A percentile compares a stretch with the other conserved stretches of the same genome.
Evolutionary conservation across 768 basidiomycete genomes (phyloP).

Genomic region (Phaeotremella skinneri): DNA sequence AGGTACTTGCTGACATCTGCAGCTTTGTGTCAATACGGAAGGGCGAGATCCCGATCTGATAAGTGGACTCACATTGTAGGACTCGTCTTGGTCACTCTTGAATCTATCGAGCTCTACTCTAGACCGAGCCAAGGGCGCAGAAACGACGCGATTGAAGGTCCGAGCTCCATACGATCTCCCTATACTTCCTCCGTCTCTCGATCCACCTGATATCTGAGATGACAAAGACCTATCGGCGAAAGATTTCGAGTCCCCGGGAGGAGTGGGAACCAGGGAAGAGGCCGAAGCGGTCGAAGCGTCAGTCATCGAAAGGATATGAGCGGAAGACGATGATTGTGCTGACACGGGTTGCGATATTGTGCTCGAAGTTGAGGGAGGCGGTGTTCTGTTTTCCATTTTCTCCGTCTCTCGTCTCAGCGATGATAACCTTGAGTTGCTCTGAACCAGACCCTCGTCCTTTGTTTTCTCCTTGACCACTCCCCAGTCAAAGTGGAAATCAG

Average conservation of each 20-base stretch:
- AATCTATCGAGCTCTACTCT: not conserved
- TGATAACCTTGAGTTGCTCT: not conserved
- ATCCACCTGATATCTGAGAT: constrained; percentile 6
- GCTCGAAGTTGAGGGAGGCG: not conserved
- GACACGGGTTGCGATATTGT: constrained; percentile 6
- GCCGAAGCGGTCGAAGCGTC: constrained; percentile 36
- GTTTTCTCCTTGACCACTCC: constrained; percentile 22
- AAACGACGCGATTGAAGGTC: constrained; percentile 40
- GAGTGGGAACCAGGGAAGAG: constrained; percentile 33
- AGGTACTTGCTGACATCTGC: constrained; percentile 28
- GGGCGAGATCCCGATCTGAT: not conserved
- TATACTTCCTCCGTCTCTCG: constrained; percentile 10
- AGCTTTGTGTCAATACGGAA: not conserved
- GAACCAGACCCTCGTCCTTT: not conserved
- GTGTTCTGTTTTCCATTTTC: not conserved
- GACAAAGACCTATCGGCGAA: constrained; percentile 3
- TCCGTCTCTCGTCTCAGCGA: not conserved
- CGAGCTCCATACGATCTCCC: constrained; percentile 19
- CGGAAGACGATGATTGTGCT: constrained; percentile 34
- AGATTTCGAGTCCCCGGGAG: constrained; percentile 16
- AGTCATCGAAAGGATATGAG: constrained; percentile 26
- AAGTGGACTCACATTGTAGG: not conserved
- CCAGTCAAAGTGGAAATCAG: constrained; percentile 46
- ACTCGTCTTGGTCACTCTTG: not conserved
- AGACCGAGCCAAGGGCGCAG: constrained; percentile 28